Evolutionary conservation across 345 rosid genomes (phyloP).

Genomic region (Dimocarpus longan): DNA sequence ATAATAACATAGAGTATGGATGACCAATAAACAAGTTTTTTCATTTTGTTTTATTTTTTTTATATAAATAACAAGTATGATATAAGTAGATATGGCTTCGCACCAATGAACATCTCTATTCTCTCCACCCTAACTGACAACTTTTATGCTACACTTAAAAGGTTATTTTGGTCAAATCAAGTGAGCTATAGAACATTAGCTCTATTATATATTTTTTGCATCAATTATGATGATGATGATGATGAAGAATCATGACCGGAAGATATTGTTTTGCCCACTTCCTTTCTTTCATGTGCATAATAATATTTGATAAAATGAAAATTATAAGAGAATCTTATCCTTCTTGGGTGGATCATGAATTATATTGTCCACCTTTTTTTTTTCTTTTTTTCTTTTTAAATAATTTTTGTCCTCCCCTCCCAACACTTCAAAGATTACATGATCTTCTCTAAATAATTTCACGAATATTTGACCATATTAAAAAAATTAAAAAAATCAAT

Average conservation of each 20-base stretch:
- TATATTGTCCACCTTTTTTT: not conserved
- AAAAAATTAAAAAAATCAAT: not conserved
- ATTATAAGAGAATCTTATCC: slow-evolving; percentile 5
- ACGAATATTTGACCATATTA: not conserved
- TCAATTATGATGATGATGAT: not conserved
- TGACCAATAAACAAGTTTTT: no score
- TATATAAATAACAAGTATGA: no score
- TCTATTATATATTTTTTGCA: not conserved
- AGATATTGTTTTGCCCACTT: slow-evolving; percentile 1
- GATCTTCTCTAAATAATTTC: not conserved
- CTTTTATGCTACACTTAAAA: not conserved
- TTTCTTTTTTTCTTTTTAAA: not conserved
- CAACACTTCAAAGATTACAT: not conserved
- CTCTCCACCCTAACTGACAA: no score
- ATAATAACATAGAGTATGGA: no score
- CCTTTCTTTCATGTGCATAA: slow-evolving; percentile 1
- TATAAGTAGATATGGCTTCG: no score
- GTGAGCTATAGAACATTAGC: not conserved
- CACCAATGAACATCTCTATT: no score
- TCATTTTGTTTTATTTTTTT: no score
- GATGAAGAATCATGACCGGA: not conserved
- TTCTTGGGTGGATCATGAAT: slow-evolving; percentile 11
- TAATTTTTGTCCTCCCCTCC: not conserved
- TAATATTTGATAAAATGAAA: not conserved
- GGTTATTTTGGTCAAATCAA: slow-evolving; percentile 4